Base-by-base conservation (phyloP, 495 filamentous ascomycete genomes). In the Penicillium mononematosum region DNA sequence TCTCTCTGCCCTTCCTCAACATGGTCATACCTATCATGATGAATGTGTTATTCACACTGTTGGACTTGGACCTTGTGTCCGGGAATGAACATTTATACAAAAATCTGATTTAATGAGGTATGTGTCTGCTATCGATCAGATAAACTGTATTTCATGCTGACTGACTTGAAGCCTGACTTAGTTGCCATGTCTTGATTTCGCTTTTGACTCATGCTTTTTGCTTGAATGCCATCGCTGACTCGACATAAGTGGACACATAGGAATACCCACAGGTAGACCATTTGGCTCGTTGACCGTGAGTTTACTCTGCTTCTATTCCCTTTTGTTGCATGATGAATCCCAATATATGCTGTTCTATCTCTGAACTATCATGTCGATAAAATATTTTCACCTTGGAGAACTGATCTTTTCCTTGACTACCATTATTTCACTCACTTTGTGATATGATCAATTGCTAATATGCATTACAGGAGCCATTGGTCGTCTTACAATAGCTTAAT, bases 21-120 rank as follows among this genome's bases (percentile, higher is more conserved):
- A 77, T 76, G 70, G 64, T 73, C 66, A 71, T 70, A 66, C 66
- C 73, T 75, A 79, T 58, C 63, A 88, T 89, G 87, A 90, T 89
- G 83, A 88, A 81, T 75, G 76, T 75, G 62, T 74, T 88, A 96
- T 96, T 96, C 92, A 96, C 92, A 96, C 92, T 96, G 89, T 96
- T 91, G 92, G 92, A 96, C 83, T 85, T 76, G 76, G 75, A 60
- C 64, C 64, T 54, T 73, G 72, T 75, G 73, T 78, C 75, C 66
- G 85, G 86, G 80, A 73, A 87, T 95, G 91, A 94, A 89, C 87
- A 82, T 82, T 71, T 78, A 83, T 75, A 84, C 79, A 86, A 90
- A 93, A 94, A 87, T 96, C 92, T 96, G 92, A 96, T 96, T 92
- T 95, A 95, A 94, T 94, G 89, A 93, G 89, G 88, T 92, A 78